phyloP scores from a whole-genome alignment of 1,284 basidiomycete genomes.

The Boletus smithii region DNA sequence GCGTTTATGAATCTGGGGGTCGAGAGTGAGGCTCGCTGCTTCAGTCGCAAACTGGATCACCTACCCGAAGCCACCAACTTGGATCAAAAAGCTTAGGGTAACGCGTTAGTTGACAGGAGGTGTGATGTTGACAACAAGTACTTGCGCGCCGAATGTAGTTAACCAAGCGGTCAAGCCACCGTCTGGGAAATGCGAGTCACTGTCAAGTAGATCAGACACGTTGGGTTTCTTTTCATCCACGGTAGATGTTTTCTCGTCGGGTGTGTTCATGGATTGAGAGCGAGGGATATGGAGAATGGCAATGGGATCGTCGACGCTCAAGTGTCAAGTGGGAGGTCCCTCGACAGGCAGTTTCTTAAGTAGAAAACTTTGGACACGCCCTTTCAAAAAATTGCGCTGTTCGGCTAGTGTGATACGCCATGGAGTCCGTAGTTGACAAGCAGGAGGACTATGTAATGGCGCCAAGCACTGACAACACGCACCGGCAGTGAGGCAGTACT shows the following conservation, averaged over 20 bases:
- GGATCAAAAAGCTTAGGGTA: slow-evolving; percentile 26
- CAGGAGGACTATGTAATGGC: slow-evolving; percentile 5
- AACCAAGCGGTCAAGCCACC: slow-evolving; percentile 29
- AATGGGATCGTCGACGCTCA: neutral
- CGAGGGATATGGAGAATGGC: neutral
- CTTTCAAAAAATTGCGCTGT: neutral
- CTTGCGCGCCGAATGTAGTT: slow-evolving; percentile 30
- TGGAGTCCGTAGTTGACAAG: no score
- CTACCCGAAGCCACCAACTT: slow-evolving; percentile 40
- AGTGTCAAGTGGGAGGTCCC: neutral
- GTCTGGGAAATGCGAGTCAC: slow-evolving; percentile 19
- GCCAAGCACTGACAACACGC: neutral
- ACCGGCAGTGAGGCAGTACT: slow-evolving; percentile 1
- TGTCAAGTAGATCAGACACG: neutral
- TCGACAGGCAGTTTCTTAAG: slow-evolving; percentile 4
- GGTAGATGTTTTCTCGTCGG: neutral
- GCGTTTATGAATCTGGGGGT: slow-evolving; percentile 34
- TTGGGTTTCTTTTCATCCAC: neutral
- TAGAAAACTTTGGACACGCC: slow-evolving; percentile 2
- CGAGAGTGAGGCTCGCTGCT: slow-evolving; percentile 1
- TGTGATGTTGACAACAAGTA: neutral
- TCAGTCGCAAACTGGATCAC: neutral
- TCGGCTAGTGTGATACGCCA: slow-evolving; percentile 14
- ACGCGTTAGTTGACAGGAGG: slow-evolving; percentile 4
- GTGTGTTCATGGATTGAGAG: slow-evolving; percentile 6